Conservation (phyloP, 2,329 filamentous ascomycete species). For the Aspergillus uvarum region DNA sequence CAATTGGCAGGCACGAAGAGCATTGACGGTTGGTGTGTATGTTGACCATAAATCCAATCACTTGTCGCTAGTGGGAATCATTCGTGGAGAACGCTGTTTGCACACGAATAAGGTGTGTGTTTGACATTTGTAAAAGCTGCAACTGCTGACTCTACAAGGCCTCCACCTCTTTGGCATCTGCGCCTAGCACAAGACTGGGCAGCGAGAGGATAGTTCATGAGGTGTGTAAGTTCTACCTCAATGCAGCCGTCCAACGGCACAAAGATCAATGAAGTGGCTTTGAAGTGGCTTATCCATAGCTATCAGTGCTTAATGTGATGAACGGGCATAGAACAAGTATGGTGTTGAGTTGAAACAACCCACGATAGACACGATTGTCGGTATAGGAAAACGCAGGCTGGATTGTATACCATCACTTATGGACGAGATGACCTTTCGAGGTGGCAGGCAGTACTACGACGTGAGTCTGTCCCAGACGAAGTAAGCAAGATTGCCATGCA, state of each 20-base stretch:
- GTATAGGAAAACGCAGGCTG: too few relatives aligned
- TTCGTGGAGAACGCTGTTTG: neutral
- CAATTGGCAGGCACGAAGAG: neutral
- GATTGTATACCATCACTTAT: too few relatives aligned
- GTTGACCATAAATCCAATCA: neutral
- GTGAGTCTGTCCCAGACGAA: neutral
- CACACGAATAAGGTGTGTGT: neutral
- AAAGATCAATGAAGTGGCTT: neutral
- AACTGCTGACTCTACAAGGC: neutral
- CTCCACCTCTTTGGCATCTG: neutral
- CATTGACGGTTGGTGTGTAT: neutral
- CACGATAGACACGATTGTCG: too few relatives aligned
- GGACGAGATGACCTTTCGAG: too few relatives aligned
- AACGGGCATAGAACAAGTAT: too few relatives aligned
- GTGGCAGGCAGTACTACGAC: neutral
- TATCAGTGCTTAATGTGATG: neutral
- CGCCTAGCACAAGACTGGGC: neutral
- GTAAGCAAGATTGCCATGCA: neutral
- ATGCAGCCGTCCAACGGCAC: neutral
- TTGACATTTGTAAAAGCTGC: neutral
- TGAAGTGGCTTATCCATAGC: neutral
- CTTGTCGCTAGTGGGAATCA: neutral
- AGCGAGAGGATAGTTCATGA: neutral
- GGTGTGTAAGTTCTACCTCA: neutral
- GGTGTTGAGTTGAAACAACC: too few relatives aligned